Evolutionary conservation across 1,139 yeast species (phyloP).

Genomic region (Pichia sp.): DNA sequence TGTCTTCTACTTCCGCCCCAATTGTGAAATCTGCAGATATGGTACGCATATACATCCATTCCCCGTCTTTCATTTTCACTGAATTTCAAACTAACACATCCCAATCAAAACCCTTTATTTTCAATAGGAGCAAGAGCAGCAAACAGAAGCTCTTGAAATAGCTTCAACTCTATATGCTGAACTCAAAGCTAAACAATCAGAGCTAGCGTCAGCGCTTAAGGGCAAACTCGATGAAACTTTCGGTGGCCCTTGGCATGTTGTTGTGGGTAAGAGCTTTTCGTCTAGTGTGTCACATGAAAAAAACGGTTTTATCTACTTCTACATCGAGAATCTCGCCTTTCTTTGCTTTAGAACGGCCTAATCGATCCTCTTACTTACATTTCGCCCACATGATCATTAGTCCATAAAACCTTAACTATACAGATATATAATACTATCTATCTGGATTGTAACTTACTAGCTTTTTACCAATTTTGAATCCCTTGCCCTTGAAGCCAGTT

Average conservation of each 20-base stretch:
- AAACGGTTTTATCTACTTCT: constrained; percentile 80
- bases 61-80: background rate
- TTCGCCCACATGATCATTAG: too few relatives aligned
- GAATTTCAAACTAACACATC: background rate
- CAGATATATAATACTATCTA: background rate
- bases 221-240: constrained; percentile 62
- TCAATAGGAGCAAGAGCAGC: constrained; percentile 49
- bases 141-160: constrained; percentile 54
- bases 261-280: constrained; percentile 91
- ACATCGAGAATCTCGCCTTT: constrained; percentile 75
- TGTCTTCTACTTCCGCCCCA: background rate
- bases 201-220: constrained; percentile 76
- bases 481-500: background rate
- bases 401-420: too few relatives aligned
- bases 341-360: constrained; percentile 73
- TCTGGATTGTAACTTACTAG: background rate
- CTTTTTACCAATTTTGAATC: constrained; percentile 2
- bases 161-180: constrained; percentile 49
- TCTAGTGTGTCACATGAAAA: constrained; percentile 85
- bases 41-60: background rate
- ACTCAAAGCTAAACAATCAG: constrained; percentile 52
- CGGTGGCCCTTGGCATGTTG: constrained; percentile 92
- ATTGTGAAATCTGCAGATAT: background rate
- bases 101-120: background rate
- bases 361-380: background rate